Base-by-base conservation (phyloP, 2,329 filamentous ascomycete species). In the Calonectria pseudoreteaudii region DNA sequence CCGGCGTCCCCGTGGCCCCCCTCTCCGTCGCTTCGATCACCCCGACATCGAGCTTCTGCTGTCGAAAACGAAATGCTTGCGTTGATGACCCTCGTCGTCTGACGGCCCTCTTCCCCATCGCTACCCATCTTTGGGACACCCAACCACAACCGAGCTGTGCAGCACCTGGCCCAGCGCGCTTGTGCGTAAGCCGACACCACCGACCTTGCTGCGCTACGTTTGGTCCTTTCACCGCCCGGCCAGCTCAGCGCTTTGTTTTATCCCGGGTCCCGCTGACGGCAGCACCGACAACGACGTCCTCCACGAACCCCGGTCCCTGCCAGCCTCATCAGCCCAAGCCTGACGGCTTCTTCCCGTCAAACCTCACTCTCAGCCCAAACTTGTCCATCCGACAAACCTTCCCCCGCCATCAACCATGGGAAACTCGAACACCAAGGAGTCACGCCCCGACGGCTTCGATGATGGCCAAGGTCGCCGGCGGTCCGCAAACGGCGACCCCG, bases 351-450 rank as follows among this genome's bases (percentile, higher is more conserved):
- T 56, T 65, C 26, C 49, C 56, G 44, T 26, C 72, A 68, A 68
- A 50, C 41, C 60, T 53, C 50, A 70, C 36, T 47, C 53, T 66
- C 70, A 47, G 38, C 70, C 70, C 66, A 66, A 73, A 64, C 66
- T 38, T 58, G 66, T 66, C 56, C 71, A 66, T 72, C 44, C 67
- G 52, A 68, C 52, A 70, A n/a, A 47, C 8, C 38, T 44, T 53
- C 44, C 20, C 65, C 23, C 30, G 49, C 41, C 34, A 44, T 44
- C 71, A 68, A 76, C 53, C 66, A 86, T 86, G 85, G 85, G 85
- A 58, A 86, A 86, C 72, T 82, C 82, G 34, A 86, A 79, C 72
- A 83, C 85, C 31, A 86, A 84, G 74, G 85, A 86, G 76, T 83
- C 85, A 50, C 85, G 85, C 65, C 75, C 79, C 20, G 82, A 81